Base-by-base conservation (phyloP, 139 green algal genomes). In the Micractinium conductrix region DNA sequence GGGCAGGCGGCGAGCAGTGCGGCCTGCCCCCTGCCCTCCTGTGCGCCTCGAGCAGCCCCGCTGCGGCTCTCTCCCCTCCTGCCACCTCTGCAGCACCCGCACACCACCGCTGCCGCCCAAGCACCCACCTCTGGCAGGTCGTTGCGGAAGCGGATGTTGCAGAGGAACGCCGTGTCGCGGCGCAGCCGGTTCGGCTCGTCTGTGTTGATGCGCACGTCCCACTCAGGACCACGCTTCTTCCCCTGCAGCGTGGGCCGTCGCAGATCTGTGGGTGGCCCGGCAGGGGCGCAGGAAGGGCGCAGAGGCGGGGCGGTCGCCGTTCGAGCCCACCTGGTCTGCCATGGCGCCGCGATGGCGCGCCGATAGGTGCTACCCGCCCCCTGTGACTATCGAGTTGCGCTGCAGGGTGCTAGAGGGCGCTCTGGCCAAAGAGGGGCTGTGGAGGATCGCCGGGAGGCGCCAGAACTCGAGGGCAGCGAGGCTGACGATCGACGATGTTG, bases 71-170 rank as follows among this genome's bases (percentile, higher is more conserved):
- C 26, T 63, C 4, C 4, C 55, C 8, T 17, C 65, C 6, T 44
- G 65, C 30, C 33, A 12, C 33, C 65, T 24, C 16, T 43, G 65
- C 65, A 72, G 63, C 4, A 35, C 63, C 33, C 63, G n/a, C 2
- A 70, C 7, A 62, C 53, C 53, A 24, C 53, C 53, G 8, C 53
- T 21, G 19, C 53, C 38, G 28, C 10, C 30, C 6, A 26, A 28
- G n/a, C 22, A 71, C 75, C 24, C 76, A 87, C 88, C 90, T 92
- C 93, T 42, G 92, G 93, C 60, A 96, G 74, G 84, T 94, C 88
- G 67, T 93, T 93, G 30, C 80, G 90, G 80, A 96, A 96, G 4
- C 87, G 74, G 12, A 96, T 87, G 60, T 91, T 91, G 45, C 89
- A 93, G 6, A 93, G 35, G 82, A 96, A 96, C 4, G 91, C 90